A percentile compares a stretch with the other conserved stretches of the same genome.
phyloP scores from a whole-genome alignment of 441 rosid genomes.

The Populus hybrid region DNA sequence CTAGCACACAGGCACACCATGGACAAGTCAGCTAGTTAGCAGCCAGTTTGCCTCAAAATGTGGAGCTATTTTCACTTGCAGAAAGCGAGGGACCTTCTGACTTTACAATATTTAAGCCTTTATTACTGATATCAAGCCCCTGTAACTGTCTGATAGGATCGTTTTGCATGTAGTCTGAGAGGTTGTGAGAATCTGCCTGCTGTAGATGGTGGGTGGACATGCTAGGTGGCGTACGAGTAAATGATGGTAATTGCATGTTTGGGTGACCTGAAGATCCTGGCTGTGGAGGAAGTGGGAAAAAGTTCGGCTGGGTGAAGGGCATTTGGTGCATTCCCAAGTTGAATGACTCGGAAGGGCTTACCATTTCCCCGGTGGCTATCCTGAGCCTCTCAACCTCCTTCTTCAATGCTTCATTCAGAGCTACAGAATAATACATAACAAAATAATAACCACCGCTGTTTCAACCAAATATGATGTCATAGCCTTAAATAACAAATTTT shows the following conservation, averaged over 20 bases:
- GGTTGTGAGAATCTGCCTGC: conserved; percentile 33
- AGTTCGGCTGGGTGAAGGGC: conserved; percentile 39
- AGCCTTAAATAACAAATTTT: background rate
- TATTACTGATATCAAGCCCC: conserved; percentile 66
- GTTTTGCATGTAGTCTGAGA: conserved; percentile 50
- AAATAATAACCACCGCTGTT: background rate
- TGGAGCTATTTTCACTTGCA: conserved; percentile 75
- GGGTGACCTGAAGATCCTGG: conserved; percentile 31
- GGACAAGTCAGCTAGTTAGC: conserved; percentile 23
- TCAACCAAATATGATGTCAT: background rate
- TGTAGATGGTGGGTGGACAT: conserved; percentile 25
- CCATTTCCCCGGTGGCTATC: conserved; percentile 66
- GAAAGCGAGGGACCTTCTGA: conserved; percentile 72
- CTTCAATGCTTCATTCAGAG: conserved; percentile 68
- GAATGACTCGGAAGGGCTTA: conserved; percentile 44
- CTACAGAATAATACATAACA: conserved; percentile 36
- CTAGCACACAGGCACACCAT: conserved; percentile 24
- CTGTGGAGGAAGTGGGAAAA: conserved; percentile 42
- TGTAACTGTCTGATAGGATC: conserved; percentile 52
- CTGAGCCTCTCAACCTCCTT: conserved; percentile 82
- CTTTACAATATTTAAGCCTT: conserved; percentile 46
- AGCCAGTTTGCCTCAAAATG: conserved; percentile 39
- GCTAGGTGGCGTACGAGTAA: conserved; percentile 30
- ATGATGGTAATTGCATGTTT: conserved; percentile 37
- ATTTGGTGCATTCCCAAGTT: conserved; percentile 56